Conservation (phyloP, 108 stramenopile genomes). For the Pseudonitzschia multiseries region DNA sequence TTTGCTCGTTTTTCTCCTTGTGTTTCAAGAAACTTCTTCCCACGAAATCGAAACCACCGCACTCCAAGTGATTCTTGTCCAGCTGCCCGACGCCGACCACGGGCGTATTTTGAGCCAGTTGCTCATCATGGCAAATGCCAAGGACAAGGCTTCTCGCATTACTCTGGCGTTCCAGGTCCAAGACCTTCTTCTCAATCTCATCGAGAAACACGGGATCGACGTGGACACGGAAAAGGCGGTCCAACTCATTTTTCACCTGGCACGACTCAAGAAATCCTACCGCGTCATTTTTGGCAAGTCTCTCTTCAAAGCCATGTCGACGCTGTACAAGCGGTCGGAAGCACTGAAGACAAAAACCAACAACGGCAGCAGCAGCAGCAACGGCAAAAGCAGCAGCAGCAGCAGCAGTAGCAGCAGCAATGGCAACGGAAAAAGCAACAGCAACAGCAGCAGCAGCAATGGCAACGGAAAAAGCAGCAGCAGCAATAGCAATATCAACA, state of each 20-base stretch:
- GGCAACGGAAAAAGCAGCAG: no score
- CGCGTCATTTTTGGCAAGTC: slow-evolving; percentile 11
- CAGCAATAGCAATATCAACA: background rate
- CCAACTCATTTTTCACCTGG: slow-evolving; percentile 16
- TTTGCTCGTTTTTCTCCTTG: background rate
- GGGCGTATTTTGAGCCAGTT: slow-evolving; percentile 11
- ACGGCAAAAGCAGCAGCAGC: no score
- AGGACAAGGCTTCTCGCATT: slow-evolving; percentile 3
- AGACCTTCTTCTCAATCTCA: slow-evolving; percentile 2
- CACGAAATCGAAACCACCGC: slow-evolving; percentile 1
- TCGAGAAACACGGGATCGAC: slow-evolving; percentile 11
- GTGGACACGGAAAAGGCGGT: background rate
- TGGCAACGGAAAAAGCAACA: no score
- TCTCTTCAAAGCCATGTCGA: slow-evolving; percentile 21
- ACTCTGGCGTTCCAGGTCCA: slow-evolving; percentile 8
- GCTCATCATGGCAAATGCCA: slow-evolving; percentile 15
- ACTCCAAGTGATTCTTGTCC: slow-evolving; percentile 8
- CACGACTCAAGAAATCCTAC: slow-evolving; percentile 13
- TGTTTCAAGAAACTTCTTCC: slow-evolving; percentile 7
- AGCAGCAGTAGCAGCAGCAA: no score
- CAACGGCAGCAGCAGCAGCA: no score
- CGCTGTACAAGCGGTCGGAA: slow-evolving; percentile 10
- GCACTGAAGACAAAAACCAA: background rate
- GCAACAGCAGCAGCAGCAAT: no score
- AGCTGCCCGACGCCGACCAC: slow-evolving; percentile 18